Evolutionary conservation across 2,329 filamentous ascomycete species (phyloP).

Genomic region (Colletotrichum limetticola): DNA sequence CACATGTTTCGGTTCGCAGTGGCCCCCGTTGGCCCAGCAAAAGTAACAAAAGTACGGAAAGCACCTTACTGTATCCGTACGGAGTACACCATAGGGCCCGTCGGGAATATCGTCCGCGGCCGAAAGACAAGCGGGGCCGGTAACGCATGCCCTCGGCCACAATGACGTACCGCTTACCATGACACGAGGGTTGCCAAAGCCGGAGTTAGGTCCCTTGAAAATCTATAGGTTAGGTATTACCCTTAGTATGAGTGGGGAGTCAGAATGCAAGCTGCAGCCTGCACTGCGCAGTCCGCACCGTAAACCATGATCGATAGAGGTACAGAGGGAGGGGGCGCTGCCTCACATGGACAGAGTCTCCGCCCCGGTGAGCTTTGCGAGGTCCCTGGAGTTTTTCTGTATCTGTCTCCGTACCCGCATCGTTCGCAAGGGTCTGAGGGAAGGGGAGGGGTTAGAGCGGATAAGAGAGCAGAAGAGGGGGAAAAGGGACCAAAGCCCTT

Average conservation of each 20-base stretch:
- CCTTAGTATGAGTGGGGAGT: neutral
- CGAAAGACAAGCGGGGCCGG: conserved; percentile 16
- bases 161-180: conserved; percentile 17
- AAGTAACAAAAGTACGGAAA: neutral
- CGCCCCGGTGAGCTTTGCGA: neutral
- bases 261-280: neutral
- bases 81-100: no score
- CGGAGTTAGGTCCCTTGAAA: neutral
- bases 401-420: neutral
- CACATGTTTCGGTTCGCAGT: neutral
- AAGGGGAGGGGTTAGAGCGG: neutral
- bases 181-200: neutral
- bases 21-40: neutral
- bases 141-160: neutral
- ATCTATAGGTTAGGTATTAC: neutral
- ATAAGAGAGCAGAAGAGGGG: neutral
- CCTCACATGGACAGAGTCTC: neutral
- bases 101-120: conserved; percentile 21
- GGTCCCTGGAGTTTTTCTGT: neutral
- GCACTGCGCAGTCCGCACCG: neutral
- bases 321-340: neutral
- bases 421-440: neutral
- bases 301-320: no score
- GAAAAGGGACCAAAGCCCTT: neutral
- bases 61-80: neutral